phyloP scores from a whole-genome alignment of 495 filamentous ascomycete species.

The Talaromyces proteolyticus region DNA sequence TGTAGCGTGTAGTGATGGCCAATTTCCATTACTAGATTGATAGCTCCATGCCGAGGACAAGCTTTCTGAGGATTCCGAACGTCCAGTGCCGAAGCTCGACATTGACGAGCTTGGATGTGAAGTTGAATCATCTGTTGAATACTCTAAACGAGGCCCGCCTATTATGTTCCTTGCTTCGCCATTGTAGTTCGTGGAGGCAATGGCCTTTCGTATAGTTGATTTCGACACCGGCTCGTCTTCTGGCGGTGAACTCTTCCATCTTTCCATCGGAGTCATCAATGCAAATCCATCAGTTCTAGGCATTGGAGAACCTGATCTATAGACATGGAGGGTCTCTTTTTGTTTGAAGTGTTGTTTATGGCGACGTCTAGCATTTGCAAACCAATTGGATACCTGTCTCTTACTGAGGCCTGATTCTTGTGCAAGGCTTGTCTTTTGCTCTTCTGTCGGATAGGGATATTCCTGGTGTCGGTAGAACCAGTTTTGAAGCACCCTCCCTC shows the following conservation, averaged over 20 bases:
- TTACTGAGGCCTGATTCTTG: conserved; percentile 29
- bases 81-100: conserved; percentile 24
- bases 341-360: conserved; percentile 16
- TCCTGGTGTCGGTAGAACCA: conserved; percentile 38
- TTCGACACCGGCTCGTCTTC: conserved; percentile 52
- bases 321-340: conserved; percentile 2
- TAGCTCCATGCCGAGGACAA: conserved; percentile 39
- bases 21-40: conserved; percentile 37
- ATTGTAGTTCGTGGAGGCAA: conserved; percentile 40
- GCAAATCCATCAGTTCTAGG: conserved; percentile 33
- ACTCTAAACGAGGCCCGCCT: conserved; percentile 38
- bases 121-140: conserved; percentile 14
- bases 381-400: conserved; percentile 33
- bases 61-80: conserved; percentile 28
- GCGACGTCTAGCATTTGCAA: conserved; percentile 36
- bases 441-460: conserved; percentile 35
- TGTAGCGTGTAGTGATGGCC: conserved; percentile 47
- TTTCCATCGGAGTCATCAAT: conserved; percentile 65
- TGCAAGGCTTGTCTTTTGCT: conserved; percentile 23
- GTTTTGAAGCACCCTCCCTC: conserved; percentile 28
- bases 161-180: too few species aligned
- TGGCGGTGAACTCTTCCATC: conserved; percentile 76
- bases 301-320: conserved; percentile 29
- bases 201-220: conserved; percentile 28
- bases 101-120: conserved; percentile 21